Conservation (phyloP, 768 basidiomycete species). For the Mycena indigotica region DNA sequence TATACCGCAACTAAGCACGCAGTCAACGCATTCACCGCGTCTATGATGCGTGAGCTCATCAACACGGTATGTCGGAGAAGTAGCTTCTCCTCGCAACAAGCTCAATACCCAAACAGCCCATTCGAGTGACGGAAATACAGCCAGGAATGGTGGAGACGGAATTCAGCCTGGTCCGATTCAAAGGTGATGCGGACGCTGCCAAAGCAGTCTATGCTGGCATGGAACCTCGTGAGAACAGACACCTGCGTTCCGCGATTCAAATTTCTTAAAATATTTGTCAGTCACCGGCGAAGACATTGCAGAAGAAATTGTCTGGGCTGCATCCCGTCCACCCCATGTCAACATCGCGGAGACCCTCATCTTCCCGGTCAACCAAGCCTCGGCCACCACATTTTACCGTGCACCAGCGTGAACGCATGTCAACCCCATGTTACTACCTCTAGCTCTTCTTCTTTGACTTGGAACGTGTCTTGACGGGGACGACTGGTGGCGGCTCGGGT, state of each 20-base stretch:
- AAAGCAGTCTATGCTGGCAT: conserved; percentile 91
- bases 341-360: conserved; percentile 84
- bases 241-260: neutral
- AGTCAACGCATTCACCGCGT: conserved; percentile 82
- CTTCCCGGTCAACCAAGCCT: conserved; percentile 80
- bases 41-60: conserved; percentile 84
- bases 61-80: conserved; percentile 51
- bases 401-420: conserved; percentile 35
- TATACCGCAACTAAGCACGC: conserved; percentile 92
- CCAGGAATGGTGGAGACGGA: conserved; percentile 94
- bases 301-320: conserved; percentile 98
- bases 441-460: conserved; percentile 49
- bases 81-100: neutral
- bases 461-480: conserved; percentile 58
- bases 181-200: conserved; percentile 80
- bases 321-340: conserved; percentile 87
- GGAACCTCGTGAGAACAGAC: conserved; percentile 77
- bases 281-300: conserved; percentile 88
- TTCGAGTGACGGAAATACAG: conserved; percentile 93
- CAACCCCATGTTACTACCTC: neutral
- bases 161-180: conserved; percentile 89
- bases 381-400: conserved; percentile 63
- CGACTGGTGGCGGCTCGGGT: conserved; percentile 27
- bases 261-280: conserved; percentile 32
- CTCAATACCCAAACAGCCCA: conserved; percentile 40